A percentile compares a stretch with the other conserved stretches of the same genome.
Evolutionary conservation across 352 stramenopile species (phyloP).

Genomic region (Saprolegnia parasitica): DNA sequence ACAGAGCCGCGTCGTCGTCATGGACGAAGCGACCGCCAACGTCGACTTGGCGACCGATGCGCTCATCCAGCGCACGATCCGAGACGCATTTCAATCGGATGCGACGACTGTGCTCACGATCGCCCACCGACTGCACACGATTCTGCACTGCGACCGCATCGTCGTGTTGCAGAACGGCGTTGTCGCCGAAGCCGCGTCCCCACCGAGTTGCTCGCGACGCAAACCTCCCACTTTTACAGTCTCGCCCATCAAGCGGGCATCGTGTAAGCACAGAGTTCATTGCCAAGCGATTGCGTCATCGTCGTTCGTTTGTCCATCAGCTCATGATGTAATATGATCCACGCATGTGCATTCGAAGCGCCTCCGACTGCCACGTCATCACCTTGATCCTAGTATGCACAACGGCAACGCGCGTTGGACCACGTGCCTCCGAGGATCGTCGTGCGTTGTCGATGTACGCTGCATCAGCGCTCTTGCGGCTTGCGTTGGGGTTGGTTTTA

Average conservation of each 20-base stretch:
- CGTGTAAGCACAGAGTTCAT: neutral
- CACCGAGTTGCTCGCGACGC: neutral
- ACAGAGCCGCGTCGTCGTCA: constrained; percentile 66
- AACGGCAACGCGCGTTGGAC: too few species aligned
- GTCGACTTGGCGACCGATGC: constrained; percentile 81
- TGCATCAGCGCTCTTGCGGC: too few species aligned
- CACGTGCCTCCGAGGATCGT: too few species aligned
- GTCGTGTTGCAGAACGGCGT: constrained; percentile 72
- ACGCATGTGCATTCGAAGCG: too few species aligned
- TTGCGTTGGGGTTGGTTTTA: too few species aligned
- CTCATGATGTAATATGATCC: too few species aligned
- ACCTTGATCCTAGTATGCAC: too few species aligned
- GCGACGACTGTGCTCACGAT: constrained; percentile 83
- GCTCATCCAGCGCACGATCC: constrained; percentile 49
- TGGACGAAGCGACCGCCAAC: constrained; percentile 89
- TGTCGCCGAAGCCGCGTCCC: constrained; percentile 76
- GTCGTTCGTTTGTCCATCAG: too few species aligned
- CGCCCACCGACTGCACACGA: constrained; percentile 80
- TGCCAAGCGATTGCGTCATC: neutral
- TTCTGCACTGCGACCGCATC: constrained; percentile 83
- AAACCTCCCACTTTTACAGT: neutral
- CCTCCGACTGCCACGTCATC: too few species aligned
- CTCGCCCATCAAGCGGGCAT: neutral
- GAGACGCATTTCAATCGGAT: constrained; percentile 43
- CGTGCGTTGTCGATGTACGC: too few species aligned